Conservation (phyloP, 176 grass and related monocot species). For the Hsuehochloa calcarea region DNA sequence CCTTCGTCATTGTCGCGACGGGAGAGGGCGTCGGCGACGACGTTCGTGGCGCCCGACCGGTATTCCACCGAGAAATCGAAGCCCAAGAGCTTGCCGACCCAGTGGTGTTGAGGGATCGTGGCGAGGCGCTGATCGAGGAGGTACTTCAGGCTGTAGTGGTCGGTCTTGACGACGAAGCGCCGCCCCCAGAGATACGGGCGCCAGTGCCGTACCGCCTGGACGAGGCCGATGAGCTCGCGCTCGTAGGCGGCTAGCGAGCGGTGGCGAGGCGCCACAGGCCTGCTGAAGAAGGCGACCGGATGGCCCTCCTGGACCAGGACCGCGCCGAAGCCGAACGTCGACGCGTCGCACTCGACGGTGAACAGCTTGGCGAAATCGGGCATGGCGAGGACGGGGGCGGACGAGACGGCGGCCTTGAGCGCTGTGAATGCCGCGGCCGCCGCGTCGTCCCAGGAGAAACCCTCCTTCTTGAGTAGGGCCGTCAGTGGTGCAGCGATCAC, state of each 20-base stretch:
- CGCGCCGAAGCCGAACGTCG: too few species aligned
- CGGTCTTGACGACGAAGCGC: neutral
- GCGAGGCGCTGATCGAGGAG: neutral
- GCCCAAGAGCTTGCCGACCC: neutral
- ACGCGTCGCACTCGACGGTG: neutral
- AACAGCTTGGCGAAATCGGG: neutral
- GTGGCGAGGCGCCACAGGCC: neutral
- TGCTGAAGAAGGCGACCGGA: neutral
- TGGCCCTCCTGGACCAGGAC: neutral
- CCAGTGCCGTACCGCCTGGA: neutral
- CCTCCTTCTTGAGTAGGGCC: too few species aligned
- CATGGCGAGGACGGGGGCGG: neutral
- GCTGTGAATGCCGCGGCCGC: too few species aligned
- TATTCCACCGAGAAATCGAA: neutral
- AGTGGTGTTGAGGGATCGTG: neutral
- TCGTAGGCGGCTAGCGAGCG: neutral
- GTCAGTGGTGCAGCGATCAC: too few species aligned
- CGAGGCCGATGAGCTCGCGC: neutral
- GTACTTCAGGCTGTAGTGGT: neutral
- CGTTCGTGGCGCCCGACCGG: neutral
- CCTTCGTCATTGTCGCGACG: neutral
- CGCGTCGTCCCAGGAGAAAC: too few species aligned
- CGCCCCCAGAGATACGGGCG: neutral
- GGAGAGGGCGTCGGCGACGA: neutral
- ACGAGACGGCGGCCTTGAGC: neutral